Base-by-base conservation (phyloP, 352 stramenopile species). In the Pythium scleroteichum region DNA sequence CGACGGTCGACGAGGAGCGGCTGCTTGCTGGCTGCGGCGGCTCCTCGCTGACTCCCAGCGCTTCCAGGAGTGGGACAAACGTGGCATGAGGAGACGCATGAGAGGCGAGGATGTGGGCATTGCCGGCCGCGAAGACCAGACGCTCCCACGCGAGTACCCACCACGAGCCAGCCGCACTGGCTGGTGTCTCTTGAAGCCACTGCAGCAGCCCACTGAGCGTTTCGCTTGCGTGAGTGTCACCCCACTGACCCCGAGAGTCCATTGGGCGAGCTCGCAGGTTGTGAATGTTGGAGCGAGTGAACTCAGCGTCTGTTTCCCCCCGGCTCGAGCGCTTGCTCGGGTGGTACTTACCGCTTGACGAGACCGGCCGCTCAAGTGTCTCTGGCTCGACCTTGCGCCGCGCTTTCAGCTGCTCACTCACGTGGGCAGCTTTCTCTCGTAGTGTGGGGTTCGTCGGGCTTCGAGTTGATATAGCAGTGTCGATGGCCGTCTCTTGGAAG, bases 121-220 rank as follows among this genome's bases (percentile, higher is more conserved):
- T 19, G n/a, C 48, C 29, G 6, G 27, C 29, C 0, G 27, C 29
- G 1, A 29, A 2, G 14, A 54, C 29, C 9, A 44, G 2, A 2
- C 33, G 48, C 24, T 54, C 48, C 48, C 48, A 54, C n/a, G 29
- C 13, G n/a, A 24, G 16, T 12, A 54, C 16, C 20, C 19, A 29
- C n/a, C 32, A 27, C 4, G 48, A 44, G 27, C 48, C 32, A 27
- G 20, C 24, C 16, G 10, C 17, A n/a, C n/a, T 54, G 1, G 24
- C 27, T 19, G 48, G 32, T 17, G 41, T 29, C 29, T 44, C 48
- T 13, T 44, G 17, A 2, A 54, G 48, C 48, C 48, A 54, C 4
- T 29, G 27, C 16, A 54, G 19, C 19, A 48, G 41, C 41, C 4
- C 4, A 17, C 47, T 42, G 27, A 38, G 27, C 22, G 44, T 35